Evolutionary conservation across 225 moss, liverwort and hornwort genomes (phyloP).

Genomic region (Bryum argenteum): DNA sequence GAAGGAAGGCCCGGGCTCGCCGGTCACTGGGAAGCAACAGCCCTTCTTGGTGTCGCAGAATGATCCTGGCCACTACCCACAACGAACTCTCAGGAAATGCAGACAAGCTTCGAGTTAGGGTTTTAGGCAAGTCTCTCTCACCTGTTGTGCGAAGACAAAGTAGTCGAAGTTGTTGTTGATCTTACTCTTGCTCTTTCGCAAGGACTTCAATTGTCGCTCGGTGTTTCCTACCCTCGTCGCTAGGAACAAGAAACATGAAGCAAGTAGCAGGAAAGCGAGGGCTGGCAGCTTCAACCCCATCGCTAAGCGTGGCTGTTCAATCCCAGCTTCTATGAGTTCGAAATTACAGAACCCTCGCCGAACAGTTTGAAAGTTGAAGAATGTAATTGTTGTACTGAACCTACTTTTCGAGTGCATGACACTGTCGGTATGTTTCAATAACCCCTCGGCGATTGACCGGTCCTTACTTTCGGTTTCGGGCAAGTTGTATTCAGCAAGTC

Average conservation of each 20-base stretch:
- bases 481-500: no score
- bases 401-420: no score
- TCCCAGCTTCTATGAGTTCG: no score
- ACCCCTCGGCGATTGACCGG: no score
- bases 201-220: constrained; percentile 7
- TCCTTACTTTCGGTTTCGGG: no score
- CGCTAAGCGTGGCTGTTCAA: no score
- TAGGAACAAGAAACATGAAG: no score
- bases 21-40: constrained; percentile 77
- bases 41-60: constrained; percentile 57
- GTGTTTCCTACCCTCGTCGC: neutral
- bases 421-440: no score
- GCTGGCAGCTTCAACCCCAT: constrained; percentile 42
- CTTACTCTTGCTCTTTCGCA: neutral
- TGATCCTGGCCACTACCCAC: constrained; percentile 86
- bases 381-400: no score
- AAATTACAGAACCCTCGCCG: no score
- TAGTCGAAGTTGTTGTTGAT: constrained; percentile 36
- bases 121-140: neutral
- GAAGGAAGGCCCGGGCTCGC: constrained; percentile 70
- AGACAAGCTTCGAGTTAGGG: no score
- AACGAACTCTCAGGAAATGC: neutral
- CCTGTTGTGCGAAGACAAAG: constrained; percentile 58
- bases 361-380: no score
- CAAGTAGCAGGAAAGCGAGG: constrained; percentile 30